These are phyloP conservation scores for Moesziomyces antarcticus DNA, from an alignment of 1,284 basidiomycete species.

Conservation along the genomic window DNA sequence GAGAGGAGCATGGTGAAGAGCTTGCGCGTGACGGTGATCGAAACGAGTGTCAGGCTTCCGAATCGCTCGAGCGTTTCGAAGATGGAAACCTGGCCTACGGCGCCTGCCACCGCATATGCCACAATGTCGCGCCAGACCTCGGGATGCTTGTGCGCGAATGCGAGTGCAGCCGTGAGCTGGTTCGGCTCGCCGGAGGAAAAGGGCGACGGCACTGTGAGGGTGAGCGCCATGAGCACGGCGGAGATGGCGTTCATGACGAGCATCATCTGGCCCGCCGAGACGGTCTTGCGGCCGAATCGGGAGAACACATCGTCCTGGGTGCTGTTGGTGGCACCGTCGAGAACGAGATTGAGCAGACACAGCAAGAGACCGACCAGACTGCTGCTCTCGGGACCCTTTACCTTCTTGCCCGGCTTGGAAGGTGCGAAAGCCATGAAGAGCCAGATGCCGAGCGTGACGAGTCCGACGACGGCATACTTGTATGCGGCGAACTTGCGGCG, in stretches of 20 bases:
- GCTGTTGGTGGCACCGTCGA: slow-evolving; percentile 96
- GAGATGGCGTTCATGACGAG: slow-evolving; percentile 89
- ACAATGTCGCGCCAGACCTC: slow-evolving; percentile 80
- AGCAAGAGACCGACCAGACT: slow-evolving; percentile 72
- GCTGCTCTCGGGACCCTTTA: slow-evolving; percentile 55
- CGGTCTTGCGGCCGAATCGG: slow-evolving; percentile 71
- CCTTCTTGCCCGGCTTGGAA: slow-evolving; percentile 68
- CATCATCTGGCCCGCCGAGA: slow-evolving; percentile 99
- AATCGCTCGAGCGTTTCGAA: slow-evolving; percentile 98
- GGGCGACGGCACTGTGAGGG: slow-evolving; percentile 74
- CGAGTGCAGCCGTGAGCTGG: slow-evolving; percentile 39
- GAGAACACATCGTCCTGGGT: slow-evolving; percentile 97
- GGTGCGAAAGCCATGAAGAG: slow-evolving; percentile 84
- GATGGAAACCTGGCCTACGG: slow-evolving; percentile 95
- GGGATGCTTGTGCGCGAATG: slow-evolving; percentile 83
- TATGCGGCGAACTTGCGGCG: slow-evolving; percentile 65
- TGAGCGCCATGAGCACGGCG: slow-evolving; percentile 45
- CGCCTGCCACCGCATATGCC: slow-evolving; percentile 89
- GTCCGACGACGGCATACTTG: slow-evolving; percentile 66
- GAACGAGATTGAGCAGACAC: slow-evolving; percentile 83
- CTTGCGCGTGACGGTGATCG: slow-evolving; percentile 79
- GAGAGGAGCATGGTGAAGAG: slow-evolving; percentile 98
- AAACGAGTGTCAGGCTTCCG: slow-evolving; percentile 81
- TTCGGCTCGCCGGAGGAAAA: slow-evolving; percentile 24
- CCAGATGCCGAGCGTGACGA: slow-evolving; percentile 90